Percentiles rank a stretch among this genome's conserved stretches.
Evolutionary conservation across 305 asterid species (phyloP).

Genomic region (Solanum chacoense): DNA sequence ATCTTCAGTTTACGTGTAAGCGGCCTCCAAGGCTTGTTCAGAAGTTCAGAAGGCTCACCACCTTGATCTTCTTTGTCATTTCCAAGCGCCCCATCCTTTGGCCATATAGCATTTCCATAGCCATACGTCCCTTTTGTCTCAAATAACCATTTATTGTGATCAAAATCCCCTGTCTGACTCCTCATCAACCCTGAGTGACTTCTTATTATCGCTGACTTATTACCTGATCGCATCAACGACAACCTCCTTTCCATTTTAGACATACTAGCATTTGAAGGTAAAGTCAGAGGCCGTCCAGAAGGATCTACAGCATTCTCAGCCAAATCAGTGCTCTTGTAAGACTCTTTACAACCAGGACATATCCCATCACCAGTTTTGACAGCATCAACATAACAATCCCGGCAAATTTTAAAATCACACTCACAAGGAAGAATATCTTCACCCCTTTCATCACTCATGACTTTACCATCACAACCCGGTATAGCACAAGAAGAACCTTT

Average conservation of each 20-base stretch:
- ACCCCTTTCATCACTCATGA: constrained; percentile 88
- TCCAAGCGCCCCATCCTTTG: constrained; percentile 54
- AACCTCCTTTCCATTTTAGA: constrained; percentile 90
- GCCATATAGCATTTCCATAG: constrained; percentile 98
- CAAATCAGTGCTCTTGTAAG: constrained; percentile 64
- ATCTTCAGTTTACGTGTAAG: constrained; percentile 86
- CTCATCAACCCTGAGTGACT: constrained; percentile 73
- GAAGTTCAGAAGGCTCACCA: constrained; percentile 58
- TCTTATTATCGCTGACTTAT: constrained; percentile 49
- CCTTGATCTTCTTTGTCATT: constrained; percentile 38
- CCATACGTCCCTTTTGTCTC: constrained; percentile 97
- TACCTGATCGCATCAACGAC: constrained; percentile 75
- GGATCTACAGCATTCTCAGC: constrained; percentile 31
- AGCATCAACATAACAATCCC: constrained; percentile 84
- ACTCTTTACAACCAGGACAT: constrained; percentile 94
- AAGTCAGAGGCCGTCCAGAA: constrained; percentile 37
- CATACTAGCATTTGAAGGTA: constrained; percentile 57
- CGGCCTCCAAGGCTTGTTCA: constrained; percentile 93
- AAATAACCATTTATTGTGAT: constrained; percentile 81
- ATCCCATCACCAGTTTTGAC: constrained; percentile 77
- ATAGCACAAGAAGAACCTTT: constrained; percentile 84
- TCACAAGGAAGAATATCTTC: constrained; percentile 89
- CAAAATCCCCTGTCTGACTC: constrained; percentile 92
- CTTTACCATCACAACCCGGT: constrained; percentile 88
- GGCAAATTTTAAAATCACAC: constrained; percentile 87